Conservation (phyloP, 805 yeast genomes). For the Saccharomycopsis fermentans region DNA sequence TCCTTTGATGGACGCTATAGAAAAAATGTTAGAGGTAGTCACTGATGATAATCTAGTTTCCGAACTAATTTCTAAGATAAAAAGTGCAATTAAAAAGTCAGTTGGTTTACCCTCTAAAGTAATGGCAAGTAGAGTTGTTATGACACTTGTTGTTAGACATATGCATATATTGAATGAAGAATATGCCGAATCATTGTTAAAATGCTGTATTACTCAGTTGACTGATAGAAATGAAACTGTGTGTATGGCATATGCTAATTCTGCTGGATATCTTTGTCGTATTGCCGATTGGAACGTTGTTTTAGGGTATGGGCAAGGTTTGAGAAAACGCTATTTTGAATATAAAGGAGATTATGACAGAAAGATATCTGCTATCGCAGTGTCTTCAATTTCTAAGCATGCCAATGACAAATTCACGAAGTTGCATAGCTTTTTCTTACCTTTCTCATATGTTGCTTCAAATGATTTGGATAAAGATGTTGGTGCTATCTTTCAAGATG, state of each 20-base stretch:
- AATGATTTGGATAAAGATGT: constrained; percentile 46
- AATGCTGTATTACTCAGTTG: constrained; percentile 47
- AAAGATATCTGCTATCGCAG: constrained; percentile 48
- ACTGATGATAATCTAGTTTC: constrained; percentile 41
- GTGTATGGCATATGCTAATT: constrained; percentile 62
- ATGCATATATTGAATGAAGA: constrained; percentile 30
- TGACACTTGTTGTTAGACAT: constrained; percentile 35
- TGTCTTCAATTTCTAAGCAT: constrained; percentile 56
- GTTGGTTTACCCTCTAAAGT: constrained; percentile 90
- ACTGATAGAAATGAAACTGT: constrained; percentile 66
- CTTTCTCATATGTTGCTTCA: constrained; percentile 69
- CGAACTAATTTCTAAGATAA: constrained; percentile 38
- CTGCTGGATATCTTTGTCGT: constrained; percentile 71
- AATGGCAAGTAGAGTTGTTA: constrained; percentile 67
- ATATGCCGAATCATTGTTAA: constrained; percentile 54
- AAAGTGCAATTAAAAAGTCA: constrained; percentile 47
- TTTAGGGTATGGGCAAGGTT: constrained; percentile 40
- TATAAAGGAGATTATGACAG: constrained; percentile 32
- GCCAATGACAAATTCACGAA: constrained; percentile 58
- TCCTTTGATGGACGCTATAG: constrained; percentile 84
- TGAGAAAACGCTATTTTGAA: constrained; percentile 52
- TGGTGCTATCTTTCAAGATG: constrained; percentile 40
- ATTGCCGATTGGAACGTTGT: constrained; percentile 44
- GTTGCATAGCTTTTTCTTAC: constrained; percentile 56
- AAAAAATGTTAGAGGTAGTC: constrained; percentile 49